A percentile compares a stretch with the other conserved stretches of the same genome.
phyloP scores from a whole-genome alignment of 163 green algal species.

The Scenedesmus sp. region DNA sequence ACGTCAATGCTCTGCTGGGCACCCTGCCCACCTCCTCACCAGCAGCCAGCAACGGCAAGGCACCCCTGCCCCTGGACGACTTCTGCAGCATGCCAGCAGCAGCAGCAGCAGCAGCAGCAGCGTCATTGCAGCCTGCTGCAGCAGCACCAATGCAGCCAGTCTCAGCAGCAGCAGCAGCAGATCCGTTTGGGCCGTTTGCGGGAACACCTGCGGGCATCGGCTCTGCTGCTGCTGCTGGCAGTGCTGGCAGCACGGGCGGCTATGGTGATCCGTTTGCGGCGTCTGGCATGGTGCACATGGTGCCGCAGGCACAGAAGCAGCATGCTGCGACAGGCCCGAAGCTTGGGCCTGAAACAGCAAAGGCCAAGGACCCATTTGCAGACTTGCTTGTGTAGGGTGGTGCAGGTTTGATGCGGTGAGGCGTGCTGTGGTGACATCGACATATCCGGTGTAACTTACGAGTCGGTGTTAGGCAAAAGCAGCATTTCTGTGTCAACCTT shows the following conservation, averaged over 20 bases:
- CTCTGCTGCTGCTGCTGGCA: not conserved
- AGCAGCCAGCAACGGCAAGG: not conserved
- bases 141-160: constrained; percentile 35
- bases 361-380: constrained; percentile 53
- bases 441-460: too few species aligned
- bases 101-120: not conserved
- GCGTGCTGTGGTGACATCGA: not conserved
- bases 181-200: constrained; percentile 40
- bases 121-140: not conserved
- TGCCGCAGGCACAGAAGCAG: constrained; percentile 25
- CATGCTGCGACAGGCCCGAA: constrained; percentile 7
- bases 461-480: too few species aligned
- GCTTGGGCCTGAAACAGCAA: constrained; percentile 54
- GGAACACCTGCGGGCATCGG: not conserved
- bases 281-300: constrained; percentile 30
- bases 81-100: constrained; percentile 40
- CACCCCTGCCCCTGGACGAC: constrained; percentile 33
- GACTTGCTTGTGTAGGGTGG: constrained; percentile 12
- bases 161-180: not conserved
- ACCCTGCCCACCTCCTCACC: constrained; percentile 9
- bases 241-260: constrained; percentile 21
- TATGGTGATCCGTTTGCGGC: constrained; percentile 55
- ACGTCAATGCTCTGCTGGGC: not conserved
- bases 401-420: not conserved
- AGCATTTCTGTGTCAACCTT: too few species aligned